Conservation (phyloP, 495 filamentous ascomycete species). For the Trichodelitschia bisporula region DNA sequence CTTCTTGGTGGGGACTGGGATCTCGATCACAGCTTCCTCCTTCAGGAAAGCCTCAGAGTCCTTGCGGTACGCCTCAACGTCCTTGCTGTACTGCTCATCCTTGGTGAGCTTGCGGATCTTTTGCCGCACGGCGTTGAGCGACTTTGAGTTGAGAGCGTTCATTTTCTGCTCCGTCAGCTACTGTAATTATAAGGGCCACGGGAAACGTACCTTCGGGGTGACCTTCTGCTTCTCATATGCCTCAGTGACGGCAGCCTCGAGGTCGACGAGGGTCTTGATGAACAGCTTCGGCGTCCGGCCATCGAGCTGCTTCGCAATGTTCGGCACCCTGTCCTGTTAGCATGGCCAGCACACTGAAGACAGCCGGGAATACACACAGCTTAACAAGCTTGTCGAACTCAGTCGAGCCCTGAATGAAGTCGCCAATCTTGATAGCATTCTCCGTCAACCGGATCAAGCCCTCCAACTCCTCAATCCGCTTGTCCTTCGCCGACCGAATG, state of each 20-base stretch:
- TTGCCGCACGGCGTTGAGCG: slow-evolving; percentile 90
- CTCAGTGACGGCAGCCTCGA: slow-evolving; percentile 92
- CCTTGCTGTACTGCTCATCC: slow-evolving; percentile 60
- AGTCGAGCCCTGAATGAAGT: slow-evolving; percentile 14
- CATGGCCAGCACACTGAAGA: too few relatives aligned
- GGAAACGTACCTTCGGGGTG: too few relatives aligned
- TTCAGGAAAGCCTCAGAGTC: slow-evolving; percentile 73
- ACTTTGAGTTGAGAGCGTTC: slow-evolving; percentile 85
- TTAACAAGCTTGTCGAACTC: slow-evolving; percentile 98
- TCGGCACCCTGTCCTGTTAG: slow-evolving; percentile 65
- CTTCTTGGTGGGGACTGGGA: slow-evolving; percentile 23
- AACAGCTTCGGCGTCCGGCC: slow-evolving; percentile 69
- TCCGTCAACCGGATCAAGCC: slow-evolving; percentile 70
- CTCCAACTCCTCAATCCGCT: slow-evolving; percentile 83
- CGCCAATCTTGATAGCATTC: slow-evolving; percentile 89
- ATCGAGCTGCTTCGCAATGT: slow-evolving; percentile 37
- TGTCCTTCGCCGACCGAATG: slow-evolving; percentile 93
- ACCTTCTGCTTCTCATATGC: slow-evolving; percentile 85
- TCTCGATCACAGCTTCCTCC: slow-evolving; percentile 50
- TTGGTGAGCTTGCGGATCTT: slow-evolving; percentile 96
- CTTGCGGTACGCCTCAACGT: slow-evolving; percentile 69
- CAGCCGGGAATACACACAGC: too few relatives aligned
- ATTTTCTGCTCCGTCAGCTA: too few relatives aligned
- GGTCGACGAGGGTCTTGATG: slow-evolving; percentile 73
- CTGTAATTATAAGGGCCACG: too few relatives aligned